These are phyloP conservation scores for Plantago coronopus DNA, from an alignment of 305 asterid genomes.

Conservation along the genomic window DNA sequence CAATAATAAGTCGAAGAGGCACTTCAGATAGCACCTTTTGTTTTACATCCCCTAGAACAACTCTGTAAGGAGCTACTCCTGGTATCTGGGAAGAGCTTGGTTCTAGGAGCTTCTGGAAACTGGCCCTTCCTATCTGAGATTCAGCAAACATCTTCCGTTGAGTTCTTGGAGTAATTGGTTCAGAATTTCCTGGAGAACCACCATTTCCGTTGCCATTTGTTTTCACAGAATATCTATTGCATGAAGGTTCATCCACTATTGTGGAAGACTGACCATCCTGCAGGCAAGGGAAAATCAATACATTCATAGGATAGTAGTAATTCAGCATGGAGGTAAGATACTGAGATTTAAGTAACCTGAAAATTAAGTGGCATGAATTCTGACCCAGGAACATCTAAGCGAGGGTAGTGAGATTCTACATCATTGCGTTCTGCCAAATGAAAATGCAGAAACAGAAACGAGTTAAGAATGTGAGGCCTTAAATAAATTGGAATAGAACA, in stretches of 20 bases:
- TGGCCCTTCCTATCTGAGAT: constrained; percentile 79
- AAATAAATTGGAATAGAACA: too few relatives aligned
- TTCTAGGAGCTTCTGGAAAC: constrained; percentile 87
- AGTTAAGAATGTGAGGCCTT: too few relatives aligned
- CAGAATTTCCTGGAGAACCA: constrained; percentile 44
- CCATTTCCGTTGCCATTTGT: constrained; percentile 44
- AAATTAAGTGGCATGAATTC: constrained; percentile 59
- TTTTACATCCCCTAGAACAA: constrained; percentile 84
- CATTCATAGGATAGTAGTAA: constrained; percentile 5
- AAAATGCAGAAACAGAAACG: neutral
- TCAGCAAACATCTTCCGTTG: constrained; percentile 81
- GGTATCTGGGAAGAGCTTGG: constrained; percentile 83
- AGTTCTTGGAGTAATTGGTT: constrained; percentile 54
- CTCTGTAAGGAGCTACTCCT: constrained; percentile 92
- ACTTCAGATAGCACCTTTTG: constrained; percentile 73
- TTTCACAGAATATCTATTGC: constrained; percentile 34
- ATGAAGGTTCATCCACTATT: constrained; percentile 28
- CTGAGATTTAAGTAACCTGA: constrained; percentile 44
- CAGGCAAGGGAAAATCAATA: constrained; percentile 14
- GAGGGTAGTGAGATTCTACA: constrained; percentile 79
- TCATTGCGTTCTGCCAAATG: constrained; percentile 56
- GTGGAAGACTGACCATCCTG: constrained; percentile 56
- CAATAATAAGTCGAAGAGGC: constrained; percentile 12
- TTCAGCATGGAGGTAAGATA: neutral
- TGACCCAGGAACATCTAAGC: constrained; percentile 66